Evolutionary conservation across 78 protist species (phyloP).

Genomic region (Dictyostelium purpureum): DNA sequence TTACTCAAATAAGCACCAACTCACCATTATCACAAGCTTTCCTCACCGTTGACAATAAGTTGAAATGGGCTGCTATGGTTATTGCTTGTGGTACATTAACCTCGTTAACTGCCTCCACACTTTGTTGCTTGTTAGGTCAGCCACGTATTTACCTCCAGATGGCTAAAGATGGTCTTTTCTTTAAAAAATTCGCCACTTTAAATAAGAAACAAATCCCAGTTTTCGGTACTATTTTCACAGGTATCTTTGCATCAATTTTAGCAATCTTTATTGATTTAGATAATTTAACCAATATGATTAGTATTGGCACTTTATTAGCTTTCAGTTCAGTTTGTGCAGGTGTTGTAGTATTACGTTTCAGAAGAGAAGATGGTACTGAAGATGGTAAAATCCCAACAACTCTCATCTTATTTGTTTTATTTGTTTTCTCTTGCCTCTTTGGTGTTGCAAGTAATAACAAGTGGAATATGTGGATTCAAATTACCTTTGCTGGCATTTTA

Average conservation of each 20-base stretch:
- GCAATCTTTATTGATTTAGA: conserved; percentile 57
- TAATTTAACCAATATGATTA: conserved; percentile 70
- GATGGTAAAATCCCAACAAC: not conserved
- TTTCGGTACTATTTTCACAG: conserved; percentile 73
- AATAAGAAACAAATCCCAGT: conserved; percentile 70
- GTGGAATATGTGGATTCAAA: conserved; percentile 19
- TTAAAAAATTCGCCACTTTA: conserved; percentile 14
- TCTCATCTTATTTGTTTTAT: not conserved
- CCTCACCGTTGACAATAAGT: not conserved
- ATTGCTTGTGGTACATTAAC: conserved; percentile 73
- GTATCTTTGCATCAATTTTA: conserved; percentile 52
- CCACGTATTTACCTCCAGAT: conserved; percentile 81
- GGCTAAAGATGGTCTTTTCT: conserved; percentile 85
- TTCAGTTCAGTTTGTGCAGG: conserved; percentile 83
- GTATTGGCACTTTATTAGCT: conserved; percentile 83
- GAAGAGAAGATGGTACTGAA: conserved; percentile 23
- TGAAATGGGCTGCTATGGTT: conserved; percentile 62
- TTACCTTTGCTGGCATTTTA: not conserved
- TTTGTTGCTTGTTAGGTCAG: conserved; percentile 79
- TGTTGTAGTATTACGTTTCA: conserved; percentile 43
- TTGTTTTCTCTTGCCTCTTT: conserved; percentile 26
- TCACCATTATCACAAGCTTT: conserved; percentile 59
- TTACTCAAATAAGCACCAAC: not conserved
- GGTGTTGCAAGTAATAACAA: conserved; percentile 11
- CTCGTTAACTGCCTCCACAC: conserved; percentile 76